phyloP scores from a whole-genome alignment of 352 stramenopile species.

The Globisporangium apiculatum region DNA sequence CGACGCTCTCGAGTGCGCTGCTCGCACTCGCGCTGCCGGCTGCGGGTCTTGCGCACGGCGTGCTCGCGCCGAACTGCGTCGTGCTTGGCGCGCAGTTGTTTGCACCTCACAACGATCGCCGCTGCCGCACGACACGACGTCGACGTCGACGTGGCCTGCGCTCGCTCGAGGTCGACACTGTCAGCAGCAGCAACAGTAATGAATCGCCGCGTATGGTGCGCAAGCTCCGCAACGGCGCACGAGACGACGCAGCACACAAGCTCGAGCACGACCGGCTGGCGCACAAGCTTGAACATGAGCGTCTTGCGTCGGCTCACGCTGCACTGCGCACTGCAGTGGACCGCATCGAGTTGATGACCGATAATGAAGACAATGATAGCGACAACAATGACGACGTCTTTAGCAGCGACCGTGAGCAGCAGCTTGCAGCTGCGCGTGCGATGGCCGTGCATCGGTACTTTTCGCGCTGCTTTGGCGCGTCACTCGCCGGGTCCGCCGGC shows the following conservation, averaged over 20 bases:
- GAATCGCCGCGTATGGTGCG: background rate
- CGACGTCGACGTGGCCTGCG: too few relatives aligned
- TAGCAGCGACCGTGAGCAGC: background rate
- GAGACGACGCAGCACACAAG: background rate
- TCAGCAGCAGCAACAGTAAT: background rate
- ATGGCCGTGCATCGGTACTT: conserved; percentile 17
- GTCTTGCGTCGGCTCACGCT: too few relatives aligned
- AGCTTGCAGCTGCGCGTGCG: conserved; percentile 1
- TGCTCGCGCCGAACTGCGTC: conserved; percentile 43
- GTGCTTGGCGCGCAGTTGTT: conserved; percentile 34
- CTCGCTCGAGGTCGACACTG: background rate
- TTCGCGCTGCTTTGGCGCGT: conserved; percentile 38
- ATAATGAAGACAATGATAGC: background rate
- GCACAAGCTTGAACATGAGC: too few relatives aligned
- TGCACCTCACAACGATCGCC: conserved; percentile 1
- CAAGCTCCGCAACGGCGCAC: background rate
- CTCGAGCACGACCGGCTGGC: background rate
- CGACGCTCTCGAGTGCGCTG: conserved; percentile 22
- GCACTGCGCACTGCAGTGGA: background rate
- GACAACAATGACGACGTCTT: background rate
- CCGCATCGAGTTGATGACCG: background rate
- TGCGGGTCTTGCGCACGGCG: conserved; percentile 36
- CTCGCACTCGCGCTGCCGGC: conserved; percentile 30
- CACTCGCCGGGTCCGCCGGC: conserved; percentile 28
- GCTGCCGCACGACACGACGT: background rate